Base-by-base conservation (phyloP, 2,329 filamentous ascomycete genomes). In the Epichloe scottii region DNA sequence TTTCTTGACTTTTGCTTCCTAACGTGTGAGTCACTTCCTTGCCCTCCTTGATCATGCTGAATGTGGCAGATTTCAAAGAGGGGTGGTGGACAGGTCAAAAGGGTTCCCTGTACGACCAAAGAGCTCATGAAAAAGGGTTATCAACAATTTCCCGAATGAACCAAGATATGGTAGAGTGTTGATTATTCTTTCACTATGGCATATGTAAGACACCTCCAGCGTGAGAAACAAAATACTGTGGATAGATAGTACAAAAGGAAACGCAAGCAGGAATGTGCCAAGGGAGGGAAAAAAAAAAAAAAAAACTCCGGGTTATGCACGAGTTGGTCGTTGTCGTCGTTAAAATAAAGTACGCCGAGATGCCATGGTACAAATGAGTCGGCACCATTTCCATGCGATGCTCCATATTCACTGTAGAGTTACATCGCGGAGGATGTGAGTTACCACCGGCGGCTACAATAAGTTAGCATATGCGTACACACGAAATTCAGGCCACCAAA, bases 371-470 rank as follows among this genome's bases (percentile, higher is more conserved):
- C 38, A 38, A 5, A 40, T 14, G 15, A 2, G 17, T 35, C 23
- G 26, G 17, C 39, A 17, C 38, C 15, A 37, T 10, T 11, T 11
- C 10, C 39, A 26, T 3, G 30, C 12, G 11, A 15, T 19, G 26
- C 14, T 44, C 33, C 19, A 26, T 34, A 15, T 14, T 37, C 30
- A 3, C 19, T 30, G 14, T 35, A 0, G 3, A 30, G 14, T 14
- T 33, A 14, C 39, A 19, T 26, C 26, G 12, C 17, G 10, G 12
- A 41, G 17, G 4, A 15, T 17, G 26, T 35, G 12, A 17, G 14
- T 46, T 57, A 68, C 66, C 66, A 68, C 42, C 66, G 66, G n/a
- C 66, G 66, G 49, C 66, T 68, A 10, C 49, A 11, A 43, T 17
- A 2, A 33, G 48, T 49, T 59, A 57, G 48, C 33, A 49, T 30